These are phyloP conservation scores for Schoenoplectus triqueter DNA, from an alignment of 202 grass and related monocot species.

Conservation along the genomic window DNA sequence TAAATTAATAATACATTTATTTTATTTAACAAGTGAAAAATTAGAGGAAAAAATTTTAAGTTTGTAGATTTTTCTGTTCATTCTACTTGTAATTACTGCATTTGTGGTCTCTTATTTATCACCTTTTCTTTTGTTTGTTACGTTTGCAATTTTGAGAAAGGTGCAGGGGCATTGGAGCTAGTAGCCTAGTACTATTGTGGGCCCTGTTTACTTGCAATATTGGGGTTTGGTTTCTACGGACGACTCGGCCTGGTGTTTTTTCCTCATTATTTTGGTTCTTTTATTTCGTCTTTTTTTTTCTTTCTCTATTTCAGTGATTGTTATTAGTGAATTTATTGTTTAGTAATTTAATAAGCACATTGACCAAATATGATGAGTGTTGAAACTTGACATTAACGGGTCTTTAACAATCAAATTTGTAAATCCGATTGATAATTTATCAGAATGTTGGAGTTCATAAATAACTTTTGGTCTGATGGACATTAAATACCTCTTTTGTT, in stretches of 20 bases:
- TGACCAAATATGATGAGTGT: not conserved
- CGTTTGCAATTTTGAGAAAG: not conserved
- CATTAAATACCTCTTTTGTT: not conserved
- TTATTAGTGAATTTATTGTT: not conserved
- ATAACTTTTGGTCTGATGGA: not conserved
- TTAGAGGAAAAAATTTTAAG: not conserved
- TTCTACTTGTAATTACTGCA: not conserved
- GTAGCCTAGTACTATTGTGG: not conserved
- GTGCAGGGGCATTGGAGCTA: not conserved
- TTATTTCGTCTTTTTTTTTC: not conserved
- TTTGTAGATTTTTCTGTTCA: slow-evolving; percentile 11
- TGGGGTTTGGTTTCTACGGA: not conserved
- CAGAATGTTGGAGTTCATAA: not conserved
- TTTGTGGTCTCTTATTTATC: not conserved
- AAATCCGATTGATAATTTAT: no score
- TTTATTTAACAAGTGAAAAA: slow-evolving; percentile 2
- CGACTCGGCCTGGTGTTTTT: not conserved
- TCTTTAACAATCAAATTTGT: no score
- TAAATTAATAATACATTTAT: no score
- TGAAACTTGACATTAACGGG: not conserved
- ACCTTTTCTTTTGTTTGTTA: not conserved
- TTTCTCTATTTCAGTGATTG: not conserved
- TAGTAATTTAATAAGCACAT: not conserved
- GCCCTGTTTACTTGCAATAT: not conserved
- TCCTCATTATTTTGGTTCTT: not conserved